Conservation (phyloP, 108 stramenopile species). For the Discostella pseudostelligera region DNA sequence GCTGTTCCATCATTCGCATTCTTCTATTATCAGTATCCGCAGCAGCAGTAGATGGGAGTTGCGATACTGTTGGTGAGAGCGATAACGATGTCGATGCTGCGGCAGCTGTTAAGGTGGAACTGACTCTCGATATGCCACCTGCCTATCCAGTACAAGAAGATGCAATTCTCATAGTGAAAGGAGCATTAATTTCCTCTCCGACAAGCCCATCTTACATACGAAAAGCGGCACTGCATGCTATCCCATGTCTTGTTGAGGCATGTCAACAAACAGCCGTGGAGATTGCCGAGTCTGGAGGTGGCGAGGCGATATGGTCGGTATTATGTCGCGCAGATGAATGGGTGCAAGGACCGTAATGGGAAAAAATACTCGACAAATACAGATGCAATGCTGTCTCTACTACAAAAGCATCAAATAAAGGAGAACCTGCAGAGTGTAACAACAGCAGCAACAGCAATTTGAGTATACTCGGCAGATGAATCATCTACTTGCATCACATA, state of each 20-base stretch:
- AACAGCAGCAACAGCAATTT: background rate
- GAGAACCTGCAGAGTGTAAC: background rate
- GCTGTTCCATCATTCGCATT: slow-evolving; percentile 9
- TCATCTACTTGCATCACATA: slow-evolving; percentile 86
- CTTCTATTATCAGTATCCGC: slow-evolving; percentile 42
- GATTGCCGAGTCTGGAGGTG: slow-evolving; percentile 30
- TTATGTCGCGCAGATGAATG: slow-evolving; percentile 67
- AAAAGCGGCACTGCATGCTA: slow-evolving; percentile 53
- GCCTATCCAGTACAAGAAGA: slow-evolving; percentile 48
- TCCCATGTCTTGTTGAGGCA: slow-evolving; percentile 40
- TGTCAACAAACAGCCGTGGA: slow-evolving; percentile 36
- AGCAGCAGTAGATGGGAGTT: no score
- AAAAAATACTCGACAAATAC: slow-evolving; percentile 13
- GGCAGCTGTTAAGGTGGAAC: slow-evolving; percentile 22
- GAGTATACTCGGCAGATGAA: slow-evolving; percentile 50
- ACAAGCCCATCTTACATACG: slow-evolving; percentile 21
- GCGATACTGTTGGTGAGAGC: slow-evolving; percentile 7
- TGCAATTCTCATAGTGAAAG: slow-evolving; percentile 8
- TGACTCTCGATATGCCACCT: slow-evolving; percentile 52
- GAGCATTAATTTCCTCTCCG: slow-evolving; percentile 16
- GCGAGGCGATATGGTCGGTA: slow-evolving; percentile 67
- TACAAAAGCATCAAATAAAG: background rate
- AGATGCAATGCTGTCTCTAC: background rate
- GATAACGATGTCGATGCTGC: slow-evolving; percentile 12
- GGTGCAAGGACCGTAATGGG: slow-evolving; percentile 58